Base-by-base conservation (phyloP, 768 basidiomycete genomes). In the Mycena leptocephala region DNA sequence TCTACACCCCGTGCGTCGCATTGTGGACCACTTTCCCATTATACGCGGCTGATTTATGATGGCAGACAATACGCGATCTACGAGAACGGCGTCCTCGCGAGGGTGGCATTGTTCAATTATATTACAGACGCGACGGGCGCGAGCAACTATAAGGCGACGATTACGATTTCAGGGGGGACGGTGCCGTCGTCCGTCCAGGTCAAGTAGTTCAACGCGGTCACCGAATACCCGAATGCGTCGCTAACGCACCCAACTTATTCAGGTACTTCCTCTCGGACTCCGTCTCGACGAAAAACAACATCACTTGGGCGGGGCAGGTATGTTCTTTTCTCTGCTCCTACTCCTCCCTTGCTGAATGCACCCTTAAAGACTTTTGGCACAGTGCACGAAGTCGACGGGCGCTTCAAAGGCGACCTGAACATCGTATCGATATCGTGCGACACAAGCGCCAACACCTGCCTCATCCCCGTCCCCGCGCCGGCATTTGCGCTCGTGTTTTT, bases 241-340 rank as follows among this genome's bases (percentile, higher is more conserved):
- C 69, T 61, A 10, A 30, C 24, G 18, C 2, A 16, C 5, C 2
- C 46, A 22, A 35, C 46, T 43, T 14, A n/a, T 43, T 24, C 30
- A 74, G 72, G 24, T 76, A 78, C 61, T 86, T 94, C 32, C 73
- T 79, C 0, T 93, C 94, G 0, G 80, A 86, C 0, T 89, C 90
- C 1, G 92, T 95, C 4, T 85, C 90, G 1, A 89, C 91, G 72
- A 93, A 91, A 80, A 87, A 85, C 66, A 92, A 94, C 79, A 91
- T 95, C 72, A 93, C 91, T 0, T 96, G 95, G 95, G 95, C 93
- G 4, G 92, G 92, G 7, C 95, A 95, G 86, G 93, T 93, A 58
- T 41, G 87, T 64, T 61, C 10, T 26, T 14, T 35, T 41, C 30
- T n/a, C 24, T 28, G 33, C 14, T 18, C 24, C 30, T 6, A 9